Evolutionary conservation across 2,329 filamentous ascomycete genomes (phyloP), one percentile per base, ranked within the genome.

Genomic region (Leptographium lundbergii): DNA sequence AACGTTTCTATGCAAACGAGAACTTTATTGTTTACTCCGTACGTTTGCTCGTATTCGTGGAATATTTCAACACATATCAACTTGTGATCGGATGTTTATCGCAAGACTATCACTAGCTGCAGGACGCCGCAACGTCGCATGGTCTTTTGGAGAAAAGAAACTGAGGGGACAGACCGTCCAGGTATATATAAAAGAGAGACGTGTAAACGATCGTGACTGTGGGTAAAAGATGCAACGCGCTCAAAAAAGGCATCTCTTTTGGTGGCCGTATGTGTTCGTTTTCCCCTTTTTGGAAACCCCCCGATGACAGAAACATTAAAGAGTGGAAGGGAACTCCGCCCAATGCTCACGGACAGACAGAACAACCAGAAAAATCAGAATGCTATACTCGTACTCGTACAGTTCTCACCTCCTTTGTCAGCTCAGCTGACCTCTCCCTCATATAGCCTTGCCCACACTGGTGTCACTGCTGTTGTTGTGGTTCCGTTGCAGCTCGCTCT

Each of bases 391-490:
- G 32, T 34, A 34, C 32, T 34, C 32, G 32, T 34, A 34, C 50
- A n/a, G 24, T 19, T 32, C 50, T 52, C 24, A 17, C 27, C 25
- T 7, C 14, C 10, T 32, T 6, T 54, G 32, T 17, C 22, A n/a
- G n/a, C n/a, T 22, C 19, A 14, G 13, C 45, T 47, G 19, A 34
- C 29, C 27, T 17, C 29, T 54, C 22, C 29, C 19, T 47, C 45
- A 62, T 59, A 65, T 45, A 25, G 63, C 65, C 51, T 62, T 59
- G 6, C 63, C 64, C 6, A 65, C 61, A 36, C 59, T 54, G 58
- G 32, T 56, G 39, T 57, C 56, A 59, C 61, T 59, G 42, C 56
- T 57, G 60, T 59, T 64, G 63, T 48, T 60, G 52, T 57, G 53
- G 61, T 36, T 64, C 63, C 4, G n/a, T 24, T 60, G 59, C 59